A percentile compares a stretch with the other conserved stretches of the same genome.
Evolutionary conservation across 106 monocot species (phyloP).

Genomic region (Platanthera guangdongensis): DNA sequence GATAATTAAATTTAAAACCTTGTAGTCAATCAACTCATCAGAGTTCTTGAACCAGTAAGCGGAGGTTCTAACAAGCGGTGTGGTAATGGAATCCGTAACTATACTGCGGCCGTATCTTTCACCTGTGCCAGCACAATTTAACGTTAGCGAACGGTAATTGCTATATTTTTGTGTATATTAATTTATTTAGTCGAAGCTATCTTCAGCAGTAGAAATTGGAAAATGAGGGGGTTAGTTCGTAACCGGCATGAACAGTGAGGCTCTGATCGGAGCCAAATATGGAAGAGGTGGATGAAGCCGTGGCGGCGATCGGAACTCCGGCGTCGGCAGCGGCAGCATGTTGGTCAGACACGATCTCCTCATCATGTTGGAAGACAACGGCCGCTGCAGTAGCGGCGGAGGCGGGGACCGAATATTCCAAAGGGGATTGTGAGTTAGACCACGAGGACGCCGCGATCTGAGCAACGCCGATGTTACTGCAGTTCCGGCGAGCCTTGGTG

Average conservation of each 20-base stretch:
- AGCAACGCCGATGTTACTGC: constrained; percentile 97
- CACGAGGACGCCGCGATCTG: constrained; percentile 93
- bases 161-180: no score
- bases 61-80: constrained; percentile 81
- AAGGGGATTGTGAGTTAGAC: constrained; percentile 29
- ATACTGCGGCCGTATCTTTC: constrained; percentile 78
- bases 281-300: neutral
- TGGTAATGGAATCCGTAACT: constrained; percentile 78
- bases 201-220: neutral
- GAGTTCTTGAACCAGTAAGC: constrained; percentile 93
- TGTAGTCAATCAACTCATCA: constrained; percentile 84
- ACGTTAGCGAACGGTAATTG: no score
- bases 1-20: constrained; percentile 27
- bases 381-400: constrained; percentile 14
- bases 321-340: neutral
- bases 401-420: constrained; percentile 6
- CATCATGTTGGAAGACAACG: constrained; percentile 7
- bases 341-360: neutral
- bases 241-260: constrained; percentile 88
- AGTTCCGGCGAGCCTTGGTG: constrained; percentile 94
- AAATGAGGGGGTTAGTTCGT: neutral
- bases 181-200: neutral
- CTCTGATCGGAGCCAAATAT: constrained; percentile 62
- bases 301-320: neutral
- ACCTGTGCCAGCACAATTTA: constrained; percentile 24